Evolutionary conservation across 192 early-diverging fungal genomes (phyloP).

Genomic region (Coemansia sp.): DNA sequence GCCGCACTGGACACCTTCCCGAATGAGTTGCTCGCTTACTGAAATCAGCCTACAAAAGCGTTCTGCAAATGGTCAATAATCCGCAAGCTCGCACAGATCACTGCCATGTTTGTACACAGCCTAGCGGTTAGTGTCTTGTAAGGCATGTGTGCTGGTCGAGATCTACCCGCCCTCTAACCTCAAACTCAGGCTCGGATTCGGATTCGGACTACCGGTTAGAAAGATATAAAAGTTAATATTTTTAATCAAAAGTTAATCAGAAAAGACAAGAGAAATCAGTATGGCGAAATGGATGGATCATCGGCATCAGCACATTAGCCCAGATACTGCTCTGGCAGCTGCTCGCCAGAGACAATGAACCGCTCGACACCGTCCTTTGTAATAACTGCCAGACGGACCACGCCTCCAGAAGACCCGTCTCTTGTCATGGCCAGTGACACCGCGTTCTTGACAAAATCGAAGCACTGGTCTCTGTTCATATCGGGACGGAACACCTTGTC

Average conservation of each 20-base stretch:
- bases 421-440: slow-evolving; percentile 91
- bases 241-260: background rate
- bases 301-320: slow-evolving; percentile 14
- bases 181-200: too few species aligned
- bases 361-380: slow-evolving; percentile 87
- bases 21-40: background rate
- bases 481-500: slow-evolving; percentile 78
- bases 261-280: background rate
- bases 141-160: too few species aligned
- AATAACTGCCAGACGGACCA: slow-evolving; percentile 92
- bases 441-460: slow-evolving; percentile 94
- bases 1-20: background rate
- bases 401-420: slow-evolving; percentile 96
- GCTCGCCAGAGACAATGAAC: slow-evolving; percentile 81
- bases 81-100: background rate
- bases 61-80: background rate
- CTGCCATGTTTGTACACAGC: too few species aligned
- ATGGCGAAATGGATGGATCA: background rate
- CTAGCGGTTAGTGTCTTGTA: too few species aligned
- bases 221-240: background rate
- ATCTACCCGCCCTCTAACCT: too few species aligned
- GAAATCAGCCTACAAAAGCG: background rate
- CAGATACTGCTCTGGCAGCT: slow-evolving; percentile 61
- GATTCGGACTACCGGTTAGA: background rate
- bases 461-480: slow-evolving; percentile 86